phyloP scores from a whole-genome alignment of 1,139 yeast species.

The Sugiyamaella neomexicana region DNA sequence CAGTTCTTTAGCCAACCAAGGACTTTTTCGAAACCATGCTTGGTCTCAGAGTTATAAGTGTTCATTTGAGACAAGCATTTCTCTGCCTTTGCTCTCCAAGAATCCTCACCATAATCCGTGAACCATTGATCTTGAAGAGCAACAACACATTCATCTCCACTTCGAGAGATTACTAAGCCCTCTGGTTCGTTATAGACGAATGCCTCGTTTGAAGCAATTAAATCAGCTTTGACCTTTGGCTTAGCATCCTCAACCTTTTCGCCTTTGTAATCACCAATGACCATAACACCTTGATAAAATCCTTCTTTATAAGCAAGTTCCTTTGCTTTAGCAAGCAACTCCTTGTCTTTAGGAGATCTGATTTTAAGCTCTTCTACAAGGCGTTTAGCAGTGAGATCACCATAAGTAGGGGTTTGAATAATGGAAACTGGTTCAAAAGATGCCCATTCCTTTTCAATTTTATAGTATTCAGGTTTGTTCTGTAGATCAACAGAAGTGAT shows the following conservation, averaged over 20 bases:
- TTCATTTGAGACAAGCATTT: constrained; percentile 79
- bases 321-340: constrained; percentile 86
- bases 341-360: constrained; percentile 89
- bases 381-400: constrained; percentile 83
- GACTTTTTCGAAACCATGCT: constrained; percentile 91
- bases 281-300: constrained; percentile 84
- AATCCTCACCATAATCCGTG: constrained; percentile 93
- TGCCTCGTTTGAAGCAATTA: constrained; percentile 75
- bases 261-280: constrained; percentile 80
- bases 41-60: constrained; percentile 79
- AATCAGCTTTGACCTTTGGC: constrained; percentile 78
- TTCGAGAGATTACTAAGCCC: constrained; percentile 81
- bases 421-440: constrained; percentile 69
- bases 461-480: constrained; percentile 89
- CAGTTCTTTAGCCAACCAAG: constrained; percentile 97
- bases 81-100: constrained; percentile 83
- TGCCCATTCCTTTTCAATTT: constrained; percentile 86
- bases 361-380: constrained; percentile 86
- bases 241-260: constrained; percentile 90
- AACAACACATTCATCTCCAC: constrained; percentile 96
- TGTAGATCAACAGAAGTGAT: constrained; percentile 80
- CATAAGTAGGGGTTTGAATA: constrained; percentile 79
- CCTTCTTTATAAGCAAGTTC: constrained; percentile 97
- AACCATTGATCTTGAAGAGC: constrained; percentile 99
- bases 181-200: constrained; percentile 95